phyloP scores from a whole-genome alignment of 2,329 filamentous ascomycete genomes.

The Aspergillus fructus region DNA sequence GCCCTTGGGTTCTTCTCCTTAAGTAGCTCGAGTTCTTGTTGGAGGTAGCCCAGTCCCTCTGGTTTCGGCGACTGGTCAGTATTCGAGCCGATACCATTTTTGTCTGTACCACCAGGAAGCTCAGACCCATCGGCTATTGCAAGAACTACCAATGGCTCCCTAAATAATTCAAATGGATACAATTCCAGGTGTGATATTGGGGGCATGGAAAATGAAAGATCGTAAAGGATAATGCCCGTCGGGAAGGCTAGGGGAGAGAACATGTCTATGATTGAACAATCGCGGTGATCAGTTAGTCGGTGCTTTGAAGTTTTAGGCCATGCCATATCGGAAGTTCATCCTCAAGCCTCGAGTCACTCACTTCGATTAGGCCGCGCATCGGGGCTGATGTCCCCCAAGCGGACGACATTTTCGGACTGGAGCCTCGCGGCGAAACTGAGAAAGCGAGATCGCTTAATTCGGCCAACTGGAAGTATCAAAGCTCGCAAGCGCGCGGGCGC shows the following conservation, averaged over 20 bases:
- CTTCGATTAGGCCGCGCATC: constrained; percentile 83
- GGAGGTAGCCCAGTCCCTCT: constrained; percentile 39
- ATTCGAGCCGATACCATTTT: constrained; percentile 13
- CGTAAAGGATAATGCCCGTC: constrained; percentile 81
- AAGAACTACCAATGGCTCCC: constrained; percentile 79
- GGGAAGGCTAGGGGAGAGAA: constrained; percentile 91
- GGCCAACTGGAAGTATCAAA: constrained; percentile 81
- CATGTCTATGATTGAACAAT: constrained; percentile 63
- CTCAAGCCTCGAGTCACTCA: constrained; percentile 47
- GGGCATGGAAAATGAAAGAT: constrained; percentile 76
- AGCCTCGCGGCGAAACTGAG: constrained; percentile 74
- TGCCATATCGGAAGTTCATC: not conserved
- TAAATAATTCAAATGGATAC: constrained; percentile 85
- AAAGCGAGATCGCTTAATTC: constrained; percentile 80
- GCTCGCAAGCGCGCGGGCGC: constrained; percentile 88
- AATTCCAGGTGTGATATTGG: constrained; percentile 76
- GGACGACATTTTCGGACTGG: constrained; percentile 75
- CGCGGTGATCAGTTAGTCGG: constrained; percentile 21
- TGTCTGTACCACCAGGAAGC: constrained; percentile 44
- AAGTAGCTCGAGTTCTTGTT: constrained; percentile 68
- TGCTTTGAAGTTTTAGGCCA: not conserved
- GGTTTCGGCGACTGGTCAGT: constrained; percentile 36
- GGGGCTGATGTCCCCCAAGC: constrained; percentile 80
- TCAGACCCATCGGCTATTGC: constrained; percentile 81
- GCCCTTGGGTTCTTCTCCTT: constrained; percentile 73